A percentile compares a stretch with the other conserved stretches of the same genome.
phyloP scores from a whole-genome alignment of 2,329 filamentous ascomycete species.

The Colletotrichum acutatum region DNA sequence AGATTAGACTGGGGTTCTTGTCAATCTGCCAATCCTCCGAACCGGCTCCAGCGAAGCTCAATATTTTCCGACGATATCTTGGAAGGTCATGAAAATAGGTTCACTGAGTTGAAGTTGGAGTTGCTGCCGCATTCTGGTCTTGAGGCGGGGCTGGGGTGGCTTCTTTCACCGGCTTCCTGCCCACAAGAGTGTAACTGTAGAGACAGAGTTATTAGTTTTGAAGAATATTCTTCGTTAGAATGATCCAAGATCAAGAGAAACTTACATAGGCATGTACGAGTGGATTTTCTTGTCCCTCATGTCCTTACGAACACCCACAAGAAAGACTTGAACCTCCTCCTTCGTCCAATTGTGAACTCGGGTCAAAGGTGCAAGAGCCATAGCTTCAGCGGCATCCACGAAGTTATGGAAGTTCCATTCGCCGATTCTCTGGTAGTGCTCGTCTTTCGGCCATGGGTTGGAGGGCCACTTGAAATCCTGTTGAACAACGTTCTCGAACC shows the following conservation, averaged over 20 bases:
- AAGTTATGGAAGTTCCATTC: slow-evolving; percentile 40
- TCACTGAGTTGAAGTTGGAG: background rate
- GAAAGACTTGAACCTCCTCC: slow-evolving; percentile 44
- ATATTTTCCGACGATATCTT: no score
- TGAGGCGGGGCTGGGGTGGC: background rate
- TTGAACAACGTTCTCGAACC: slow-evolving; percentile 45
- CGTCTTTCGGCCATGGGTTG: slow-evolving; percentile 45
- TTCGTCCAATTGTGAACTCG: slow-evolving; percentile 42
- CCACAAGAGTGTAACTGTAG: background rate
- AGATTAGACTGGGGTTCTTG: no score
- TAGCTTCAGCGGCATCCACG: slow-evolving; percentile 44
- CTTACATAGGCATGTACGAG: slow-evolving; percentile 44
- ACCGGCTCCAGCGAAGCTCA: no score
- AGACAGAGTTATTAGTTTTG: background rate
- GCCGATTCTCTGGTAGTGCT: slow-evolving; percentile 44
- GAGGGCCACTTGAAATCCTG: slow-evolving; percentile 43
- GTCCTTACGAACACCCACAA: slow-evolving; percentile 44
- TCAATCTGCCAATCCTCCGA: no score
- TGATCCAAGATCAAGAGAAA: background rate
- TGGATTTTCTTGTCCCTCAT: slow-evolving; percentile 43
- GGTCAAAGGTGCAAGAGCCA: slow-evolving; percentile 47
- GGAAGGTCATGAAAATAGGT: background rate
- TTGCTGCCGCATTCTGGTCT: background rate
- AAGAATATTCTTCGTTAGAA: background rate
- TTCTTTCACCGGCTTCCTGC: background rate